Evolutionary conservation across 208 protist species (phyloP).

Genomic region (Leishmania arabica): DNA sequence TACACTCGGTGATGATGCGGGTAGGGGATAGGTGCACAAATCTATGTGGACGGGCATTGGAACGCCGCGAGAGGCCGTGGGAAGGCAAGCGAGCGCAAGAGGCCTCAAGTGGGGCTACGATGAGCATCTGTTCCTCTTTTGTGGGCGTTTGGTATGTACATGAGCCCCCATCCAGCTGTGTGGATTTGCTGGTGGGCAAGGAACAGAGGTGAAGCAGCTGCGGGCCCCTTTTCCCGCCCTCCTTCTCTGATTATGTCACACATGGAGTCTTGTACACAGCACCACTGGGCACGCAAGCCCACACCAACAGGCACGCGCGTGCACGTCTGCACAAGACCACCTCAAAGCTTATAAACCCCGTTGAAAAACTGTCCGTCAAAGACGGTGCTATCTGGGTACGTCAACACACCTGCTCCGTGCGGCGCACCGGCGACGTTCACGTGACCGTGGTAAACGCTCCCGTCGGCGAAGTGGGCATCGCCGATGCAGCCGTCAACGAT

Average conservation of each 20-base stretch:
- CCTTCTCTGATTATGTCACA: neutral
- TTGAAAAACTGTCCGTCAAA: constrained; percentile 78
- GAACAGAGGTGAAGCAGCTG: neutral
- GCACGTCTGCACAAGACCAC: neutral
- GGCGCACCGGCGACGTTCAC: constrained; percentile 46
- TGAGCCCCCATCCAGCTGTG: neutral
- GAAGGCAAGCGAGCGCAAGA: neutral
- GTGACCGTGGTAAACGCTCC: constrained; percentile 81
- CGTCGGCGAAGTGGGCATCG: constrained; percentile 60
- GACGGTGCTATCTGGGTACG: constrained; percentile 81
- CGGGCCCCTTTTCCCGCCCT: neutral
- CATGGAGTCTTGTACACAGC: neutral
- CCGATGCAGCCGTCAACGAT: constrained; percentile 57
- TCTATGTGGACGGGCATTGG: neutral
- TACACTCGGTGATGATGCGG: neutral
- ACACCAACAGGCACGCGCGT: neutral
- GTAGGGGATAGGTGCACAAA: neutral
- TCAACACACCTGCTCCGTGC: constrained; percentile 69
- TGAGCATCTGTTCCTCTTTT: neutral
- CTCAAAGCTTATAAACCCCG: constrained; percentile 77
- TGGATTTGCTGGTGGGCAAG: neutral
- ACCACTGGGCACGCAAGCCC: neutral
- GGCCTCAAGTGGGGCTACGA: neutral
- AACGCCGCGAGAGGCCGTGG: neutral
- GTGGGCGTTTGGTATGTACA: neutral